phyloP scores from a whole-genome alignment of 495 filamentous ascomycete genomes.

The Chaetomidium leptoderma region DNA sequence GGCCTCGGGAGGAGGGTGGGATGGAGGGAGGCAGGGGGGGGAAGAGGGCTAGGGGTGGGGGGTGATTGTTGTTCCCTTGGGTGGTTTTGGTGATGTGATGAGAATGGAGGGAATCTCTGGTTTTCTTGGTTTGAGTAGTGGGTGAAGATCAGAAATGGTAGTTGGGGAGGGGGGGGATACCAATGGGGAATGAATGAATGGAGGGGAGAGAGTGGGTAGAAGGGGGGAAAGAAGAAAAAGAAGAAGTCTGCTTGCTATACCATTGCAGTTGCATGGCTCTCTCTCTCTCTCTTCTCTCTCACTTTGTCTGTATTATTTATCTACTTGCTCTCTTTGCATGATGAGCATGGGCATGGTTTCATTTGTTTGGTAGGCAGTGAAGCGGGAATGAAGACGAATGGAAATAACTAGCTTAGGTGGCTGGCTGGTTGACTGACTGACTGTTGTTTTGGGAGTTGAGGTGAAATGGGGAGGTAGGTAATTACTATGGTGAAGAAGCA shows the following conservation, averaged over 20 bases:
- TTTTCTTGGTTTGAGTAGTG: neutral
- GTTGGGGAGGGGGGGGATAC: neutral
- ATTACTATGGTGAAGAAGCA: neutral
- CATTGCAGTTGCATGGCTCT: neutral
- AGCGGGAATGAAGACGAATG: neutral
- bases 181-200: neutral
- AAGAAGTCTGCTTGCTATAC: neutral
- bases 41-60: slow-evolving; percentile 21
- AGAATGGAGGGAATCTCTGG: neutral
- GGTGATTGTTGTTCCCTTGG: neutral
- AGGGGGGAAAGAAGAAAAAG: neutral
- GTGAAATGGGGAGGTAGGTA: neutral
- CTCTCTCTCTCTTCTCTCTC: neutral
- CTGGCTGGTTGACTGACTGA: neutral
- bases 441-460: neutral
- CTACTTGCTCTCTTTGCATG: neutral
- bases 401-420: neutral
- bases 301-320: neutral
- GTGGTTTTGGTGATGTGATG: neutral
- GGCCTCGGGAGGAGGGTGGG: slow-evolving; percentile 23
- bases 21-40: slow-evolving; percentile 19
- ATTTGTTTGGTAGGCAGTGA: neutral
- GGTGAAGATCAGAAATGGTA: neutral
- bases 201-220: neutral
- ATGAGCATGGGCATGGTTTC: neutral